phyloP scores from a whole-genome alignment of 371 early-diverging fungal species.

The Umbelopsis sp. region DNA sequence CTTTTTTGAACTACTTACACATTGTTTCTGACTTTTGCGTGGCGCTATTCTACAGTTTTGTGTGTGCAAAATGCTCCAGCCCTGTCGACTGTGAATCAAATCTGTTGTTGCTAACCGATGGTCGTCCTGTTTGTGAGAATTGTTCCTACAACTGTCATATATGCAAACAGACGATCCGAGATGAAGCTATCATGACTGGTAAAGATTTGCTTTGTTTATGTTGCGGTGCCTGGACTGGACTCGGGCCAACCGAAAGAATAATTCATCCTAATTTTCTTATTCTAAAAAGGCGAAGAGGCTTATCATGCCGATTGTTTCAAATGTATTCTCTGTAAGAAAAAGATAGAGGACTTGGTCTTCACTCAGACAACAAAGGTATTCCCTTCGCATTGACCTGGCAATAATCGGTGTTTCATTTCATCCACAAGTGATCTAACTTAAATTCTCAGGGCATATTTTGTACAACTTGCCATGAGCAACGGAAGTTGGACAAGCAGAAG shows the following conservation, averaged over 20 bases:
- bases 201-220: slow-evolving; percentile 6
- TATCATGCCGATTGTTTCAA: slow-evolving; percentile 88
- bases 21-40: neutral
- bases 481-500: slow-evolving; percentile 41
- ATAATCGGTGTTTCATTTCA: no score
- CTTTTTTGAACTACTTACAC: neutral
- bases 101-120: slow-evolving; percentile 75
- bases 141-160: slow-evolving; percentile 83
- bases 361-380: slow-evolving; percentile 75
- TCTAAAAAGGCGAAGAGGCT: slow-evolving; percentile 70
- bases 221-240: neutral
- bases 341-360: slow-evolving; percentile 79
- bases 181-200: slow-evolving; percentile 89
- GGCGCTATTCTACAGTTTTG: slow-evolving; percentile 54
- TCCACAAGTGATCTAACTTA: neutral
- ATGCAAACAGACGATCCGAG: slow-evolving; percentile 79
- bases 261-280: neutral
- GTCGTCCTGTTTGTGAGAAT: slow-evolving; percentile 81
- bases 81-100: slow-evolving; percentile 78
- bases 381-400: no score
- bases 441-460: slow-evolving; percentile 51
- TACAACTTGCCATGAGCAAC: slow-evolving; percentile 49
- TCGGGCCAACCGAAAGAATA: neutral
- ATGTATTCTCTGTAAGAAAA: slow-evolving; percentile 72
- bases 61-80: slow-evolving; percentile 75